Base-by-base conservation (phyloP, 495 filamentous ascomycete species). In the Tuber microsphaerosporum region DNA sequence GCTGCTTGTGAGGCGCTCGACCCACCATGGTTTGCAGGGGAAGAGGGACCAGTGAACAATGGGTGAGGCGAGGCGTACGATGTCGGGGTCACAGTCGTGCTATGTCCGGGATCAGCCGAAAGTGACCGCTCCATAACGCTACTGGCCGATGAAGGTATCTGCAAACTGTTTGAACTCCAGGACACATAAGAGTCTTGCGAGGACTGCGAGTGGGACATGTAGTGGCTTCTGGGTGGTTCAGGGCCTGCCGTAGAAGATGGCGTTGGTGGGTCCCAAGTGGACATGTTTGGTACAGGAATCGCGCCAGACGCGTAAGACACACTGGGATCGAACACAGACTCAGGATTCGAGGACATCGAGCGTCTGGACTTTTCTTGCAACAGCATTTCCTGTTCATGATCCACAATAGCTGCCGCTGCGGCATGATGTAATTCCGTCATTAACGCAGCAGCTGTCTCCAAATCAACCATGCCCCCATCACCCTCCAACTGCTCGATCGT, bases 381-480 rank as follows among this genome's bases (percentile, higher is more conserved):
- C 73, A 80, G 70, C 74, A 78, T 80, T 78, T 93, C 91, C 84
- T 91, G 92, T 80, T 88, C 85, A 83, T 91, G 90, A 79, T 87
- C 87, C 75, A 89, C 92, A 86, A 93, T 94, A 51, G 91, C 91
- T 71, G 92, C 92, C 80, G 91, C 92, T 81, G 95, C 94, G 86
- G 97, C 97, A 85, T 97, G 93, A 86, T 97, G 96, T 84, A 98
- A 91, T 85, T 98, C 93, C 83, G 96, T 95, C 88, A 99, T 95
- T 87, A 99, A 90, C 92, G 97, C 97, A 79, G 96, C 95, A 82
- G 95, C 95, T 83, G 94, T 94, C 89, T 99, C 95, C 84, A 97
- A 90, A 86, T 97, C 94, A 84, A 97, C 92, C 88, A 95, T 92
- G 84, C 92, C 93, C 86, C 90, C 93, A 86, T 91, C 93, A 77